These are phyloP conservation scores for Coemansia sp. DNA, from an alignment of 192 early-diverging fungal species.

Conservation along the genomic window DNA sequence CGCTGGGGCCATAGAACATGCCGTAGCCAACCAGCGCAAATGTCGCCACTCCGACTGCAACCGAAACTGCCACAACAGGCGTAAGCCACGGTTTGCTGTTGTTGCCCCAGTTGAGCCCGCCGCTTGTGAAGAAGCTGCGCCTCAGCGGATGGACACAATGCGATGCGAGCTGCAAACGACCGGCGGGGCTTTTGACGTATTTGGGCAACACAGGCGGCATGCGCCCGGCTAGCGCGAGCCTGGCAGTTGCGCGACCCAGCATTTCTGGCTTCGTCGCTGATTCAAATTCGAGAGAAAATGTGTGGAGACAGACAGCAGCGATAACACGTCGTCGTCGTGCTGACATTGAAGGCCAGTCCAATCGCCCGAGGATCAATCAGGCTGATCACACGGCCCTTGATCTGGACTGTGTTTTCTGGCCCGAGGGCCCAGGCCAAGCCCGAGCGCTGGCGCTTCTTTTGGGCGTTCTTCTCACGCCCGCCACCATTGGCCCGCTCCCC, in stretches of 20 bases:
- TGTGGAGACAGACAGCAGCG: not conserved
- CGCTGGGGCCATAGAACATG: constrained; percentile 32
- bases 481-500: not conserved
- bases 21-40: constrained; percentile 29
- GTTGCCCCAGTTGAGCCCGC: not conserved
- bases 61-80: constrained; percentile 3
- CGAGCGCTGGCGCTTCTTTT: not conserved
- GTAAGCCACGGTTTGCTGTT: constrained; percentile 15
- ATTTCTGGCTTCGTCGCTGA: not conserved
- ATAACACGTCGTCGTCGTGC: not conserved
- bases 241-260: not conserved
- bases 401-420: not conserved
- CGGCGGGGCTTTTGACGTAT: not conserved
- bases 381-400: not conserved
- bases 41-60: not conserved
- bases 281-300: not conserved
- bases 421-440: not conserved
- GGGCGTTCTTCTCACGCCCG: not conserved
- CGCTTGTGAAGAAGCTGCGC: constrained; percentile 9
- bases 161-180: not conserved
- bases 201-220: not conserved
- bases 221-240: not conserved
- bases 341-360: not conserved
- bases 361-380: not conserved
- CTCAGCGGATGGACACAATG: not conserved